These are phyloP conservation scores for Podospora conica DNA, from an alignment of 495 filamentous ascomycete species.

Conservation along the genomic window DNA sequence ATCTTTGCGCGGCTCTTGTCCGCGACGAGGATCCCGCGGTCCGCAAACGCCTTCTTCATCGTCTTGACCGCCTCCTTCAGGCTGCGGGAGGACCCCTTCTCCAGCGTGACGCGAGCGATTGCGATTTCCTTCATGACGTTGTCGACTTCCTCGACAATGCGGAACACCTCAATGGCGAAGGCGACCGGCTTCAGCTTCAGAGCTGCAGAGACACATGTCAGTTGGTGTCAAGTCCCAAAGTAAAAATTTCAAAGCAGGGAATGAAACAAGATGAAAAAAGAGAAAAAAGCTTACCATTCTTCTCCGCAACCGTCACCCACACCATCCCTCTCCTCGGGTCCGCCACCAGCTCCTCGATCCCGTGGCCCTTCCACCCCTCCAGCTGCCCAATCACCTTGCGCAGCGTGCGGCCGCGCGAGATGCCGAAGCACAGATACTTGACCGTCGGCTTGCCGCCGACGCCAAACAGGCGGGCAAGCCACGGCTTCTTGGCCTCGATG, in stretches of 20 bases:
- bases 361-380: constrained; percentile 71
- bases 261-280: neutral
- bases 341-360: constrained; percentile 67
- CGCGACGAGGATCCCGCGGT: constrained; percentile 57
- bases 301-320: constrained; percentile 63
- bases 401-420: constrained; percentile 60
- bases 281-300: constrained; percentile 60
- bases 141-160: constrained; percentile 70
- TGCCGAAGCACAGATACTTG: constrained; percentile 64
- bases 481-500: constrained; percentile 63
- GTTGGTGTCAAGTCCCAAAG: neutral
- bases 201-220: neutral
- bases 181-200: constrained; percentile 70
- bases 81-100: constrained; percentile 76
- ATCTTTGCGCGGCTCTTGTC: constrained; percentile 55
- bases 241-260: neutral
- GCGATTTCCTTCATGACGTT: constrained; percentile 44
- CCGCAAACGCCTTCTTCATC: constrained; percentile 54
- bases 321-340: constrained; percentile 69
- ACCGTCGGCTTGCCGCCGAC: constrained; percentile 70
- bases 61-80: constrained; percentile 79
- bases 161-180: constrained; percentile 78
- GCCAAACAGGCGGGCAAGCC: constrained; percentile 80
- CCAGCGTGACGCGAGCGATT: constrained; percentile 79
- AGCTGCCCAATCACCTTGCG: constrained; percentile 69